A percentile compares a stretch with the other conserved stretches of the same genome.
Evolutionary conservation across 176 grass and related monocot species (phyloP).

Genomic region (Raddia guianensis): DNA sequence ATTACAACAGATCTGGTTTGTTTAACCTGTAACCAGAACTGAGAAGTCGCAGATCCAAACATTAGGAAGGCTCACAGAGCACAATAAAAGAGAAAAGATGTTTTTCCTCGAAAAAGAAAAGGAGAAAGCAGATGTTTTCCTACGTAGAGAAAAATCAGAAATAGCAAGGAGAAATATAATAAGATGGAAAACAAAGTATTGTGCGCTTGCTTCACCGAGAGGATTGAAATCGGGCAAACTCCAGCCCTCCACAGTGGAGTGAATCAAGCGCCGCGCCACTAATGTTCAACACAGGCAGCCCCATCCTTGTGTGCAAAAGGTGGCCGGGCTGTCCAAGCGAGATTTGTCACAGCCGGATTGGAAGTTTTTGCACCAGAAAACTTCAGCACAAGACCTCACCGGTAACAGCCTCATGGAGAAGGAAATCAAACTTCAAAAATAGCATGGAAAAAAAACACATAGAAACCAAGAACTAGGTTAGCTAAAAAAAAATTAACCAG

Average conservation of each 20-base stretch:
- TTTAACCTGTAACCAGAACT: not conserved
- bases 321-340: slow-evolving; percentile 75
- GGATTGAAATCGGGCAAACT: slow-evolving; percentile 44
- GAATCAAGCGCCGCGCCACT: slow-evolving; percentile 37
- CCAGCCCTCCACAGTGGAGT: slow-evolving; percentile 37
- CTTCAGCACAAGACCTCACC: not conserved
- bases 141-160: not conserved
- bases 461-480: not conserved
- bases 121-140: not conserved
- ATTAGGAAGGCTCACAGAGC: not conserved
- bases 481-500: not conserved
- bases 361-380: slow-evolving; percentile 78
- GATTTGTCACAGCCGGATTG: slow-evolving; percentile 83
- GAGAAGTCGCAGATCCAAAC: slow-evolving; percentile 21
- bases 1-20: not conserved
- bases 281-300: slow-evolving; percentile 39
- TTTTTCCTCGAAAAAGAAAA: not conserved
- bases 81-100: not conserved
- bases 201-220: slow-evolving; percentile 46
- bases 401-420: not conserved
- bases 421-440: slow-evolving; percentile 1
- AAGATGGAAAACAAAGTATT: not conserved
- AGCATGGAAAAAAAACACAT: not conserved
- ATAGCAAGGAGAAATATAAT: not conserved
- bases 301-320: slow-evolving; percentile 77